Evolutionary conservation across 192 early-diverging fungal genomes (phyloP).

Genomic region (Entrophospora sp.): DNA sequence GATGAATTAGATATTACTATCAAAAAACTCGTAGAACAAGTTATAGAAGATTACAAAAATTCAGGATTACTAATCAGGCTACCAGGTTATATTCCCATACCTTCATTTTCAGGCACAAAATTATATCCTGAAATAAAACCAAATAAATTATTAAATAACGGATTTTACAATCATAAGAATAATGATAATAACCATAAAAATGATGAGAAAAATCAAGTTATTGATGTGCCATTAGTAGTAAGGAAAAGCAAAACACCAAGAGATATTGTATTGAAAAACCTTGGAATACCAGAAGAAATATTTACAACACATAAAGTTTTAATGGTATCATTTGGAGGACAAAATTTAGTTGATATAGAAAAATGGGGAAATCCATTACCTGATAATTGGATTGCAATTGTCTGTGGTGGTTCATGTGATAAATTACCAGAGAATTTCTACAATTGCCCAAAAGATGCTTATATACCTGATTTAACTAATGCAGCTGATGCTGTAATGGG

Average conservation of each 20-base stretch:
- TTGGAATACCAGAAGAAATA: slow-evolving; percentile 37
- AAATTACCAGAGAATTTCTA: slow-evolving; percentile 40
- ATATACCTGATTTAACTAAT: slow-evolving; percentile 52
- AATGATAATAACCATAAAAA: no score
- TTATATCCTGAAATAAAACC: slow-evolving; percentile 5
- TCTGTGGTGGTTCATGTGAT: slow-evolving; percentile 33
- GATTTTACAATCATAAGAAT: no score
- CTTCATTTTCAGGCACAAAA: slow-evolving; percentile 39
- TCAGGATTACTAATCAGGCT: slow-evolving; percentile 42
- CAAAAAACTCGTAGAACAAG: slow-evolving; percentile 26
- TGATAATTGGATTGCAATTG: slow-evolving; percentile 47
- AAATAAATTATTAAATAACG: not conserved
- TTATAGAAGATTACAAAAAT: slow-evolving; percentile 41
- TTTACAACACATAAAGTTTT: slow-evolving; percentile 41
- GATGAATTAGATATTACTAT: slow-evolving; percentile 41
- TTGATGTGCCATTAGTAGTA: slow-evolving; percentile 53
- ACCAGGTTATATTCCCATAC: slow-evolving; percentile 49
- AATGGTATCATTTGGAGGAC: slow-evolving; percentile 45
- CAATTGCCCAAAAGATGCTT: slow-evolving; percentile 42
- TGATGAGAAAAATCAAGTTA: no score
- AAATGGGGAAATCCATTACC: slow-evolving; percentile 43
- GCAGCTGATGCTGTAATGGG: slow-evolving; percentile 53
- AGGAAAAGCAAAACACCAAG: slow-evolving; percentile 36
- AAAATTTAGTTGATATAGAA: slow-evolving; percentile 34
- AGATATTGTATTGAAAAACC: slow-evolving; percentile 31